These are phyloP conservation scores for Fusarium nodosum DNA, from an alignment of 2,329 filamentous ascomycete genomes.

Conservation along the genomic window DNA sequence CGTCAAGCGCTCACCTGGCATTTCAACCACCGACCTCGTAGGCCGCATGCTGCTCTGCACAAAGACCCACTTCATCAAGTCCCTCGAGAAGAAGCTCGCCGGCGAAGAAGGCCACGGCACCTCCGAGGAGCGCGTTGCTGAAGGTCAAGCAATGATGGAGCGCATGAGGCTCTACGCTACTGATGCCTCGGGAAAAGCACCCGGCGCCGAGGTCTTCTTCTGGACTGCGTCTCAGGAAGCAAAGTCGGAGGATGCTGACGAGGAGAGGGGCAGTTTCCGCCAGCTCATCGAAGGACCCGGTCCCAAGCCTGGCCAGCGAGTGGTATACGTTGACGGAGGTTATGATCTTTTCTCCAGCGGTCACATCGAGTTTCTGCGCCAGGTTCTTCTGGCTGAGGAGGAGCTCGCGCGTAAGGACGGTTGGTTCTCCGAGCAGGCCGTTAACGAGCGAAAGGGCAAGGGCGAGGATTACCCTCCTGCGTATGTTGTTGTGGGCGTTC, in stretches of 20 bases:
- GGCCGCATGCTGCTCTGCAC: constrained; percentile 97
- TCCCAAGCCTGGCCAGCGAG: constrained; percentile 80
- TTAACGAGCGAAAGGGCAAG: constrained; percentile 72
- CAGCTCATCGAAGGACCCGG: constrained; percentile 78
- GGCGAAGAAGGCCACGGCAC: constrained; percentile 81
- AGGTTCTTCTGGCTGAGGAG: constrained; percentile 81
- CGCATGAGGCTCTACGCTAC: constrained; percentile 89
- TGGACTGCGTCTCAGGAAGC: constrained; percentile 73
- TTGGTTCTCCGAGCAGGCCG: constrained; percentile 79
- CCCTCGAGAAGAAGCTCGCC: constrained; percentile 75
- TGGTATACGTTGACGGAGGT: constrained; percentile 96
- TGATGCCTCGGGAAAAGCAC: constrained; percentile 82
- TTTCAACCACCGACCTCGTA: constrained; percentile 97
- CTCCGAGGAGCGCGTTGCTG: constrained; percentile 72
- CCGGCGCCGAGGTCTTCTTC: constrained; percentile 87
- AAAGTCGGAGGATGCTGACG: constrained; percentile 59
- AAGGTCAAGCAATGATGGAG: constrained; percentile 78
- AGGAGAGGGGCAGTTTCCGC: constrained; percentile 75
- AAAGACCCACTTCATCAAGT: constrained; percentile 92
- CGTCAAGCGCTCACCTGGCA: constrained; percentile 94
- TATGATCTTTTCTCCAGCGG: constrained; percentile 98
- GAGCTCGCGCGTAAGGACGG: constrained; percentile 74
- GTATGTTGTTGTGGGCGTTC: constrained; percentile 92
- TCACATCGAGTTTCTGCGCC: constrained; percentile 92
- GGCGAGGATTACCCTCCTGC: constrained; percentile 83